Conservation (phyloP, 2,329 filamentous ascomycete genomes). For the Cadophora luteo-olivacea region DNA sequence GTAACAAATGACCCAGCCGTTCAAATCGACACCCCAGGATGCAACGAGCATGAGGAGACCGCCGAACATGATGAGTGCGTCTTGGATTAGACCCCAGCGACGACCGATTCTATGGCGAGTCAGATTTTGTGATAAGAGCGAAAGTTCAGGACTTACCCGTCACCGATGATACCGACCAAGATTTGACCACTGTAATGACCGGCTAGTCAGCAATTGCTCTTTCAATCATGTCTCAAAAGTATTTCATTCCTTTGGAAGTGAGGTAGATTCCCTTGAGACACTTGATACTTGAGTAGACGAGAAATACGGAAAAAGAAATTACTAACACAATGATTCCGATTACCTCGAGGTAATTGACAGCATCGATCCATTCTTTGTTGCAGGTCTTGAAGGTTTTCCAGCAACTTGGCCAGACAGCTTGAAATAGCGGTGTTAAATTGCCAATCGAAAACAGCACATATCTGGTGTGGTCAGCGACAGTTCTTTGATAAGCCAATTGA, state of each 20-base stretch:
- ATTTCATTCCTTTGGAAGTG: too few species aligned
- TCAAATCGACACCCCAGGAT: constrained; percentile 83
- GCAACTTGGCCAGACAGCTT: constrained; percentile 76
- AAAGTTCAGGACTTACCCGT: constrained; percentile 56
- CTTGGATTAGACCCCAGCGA: constrained; percentile 94
- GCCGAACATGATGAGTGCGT: constrained; percentile 92
- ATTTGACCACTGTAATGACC: constrained; percentile 68
- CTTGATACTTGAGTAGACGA: too few species aligned
- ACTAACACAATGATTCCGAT: constrained; percentile 81
- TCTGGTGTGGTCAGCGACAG: constrained; percentile 49
- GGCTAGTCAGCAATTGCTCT: too few species aligned
- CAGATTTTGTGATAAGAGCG: neutral
- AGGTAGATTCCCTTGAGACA: too few species aligned
- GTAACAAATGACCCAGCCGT: constrained; percentile 98
- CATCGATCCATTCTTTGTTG: constrained; percentile 78
- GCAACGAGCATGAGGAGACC: constrained; percentile 91
- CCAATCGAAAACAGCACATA: constrained; percentile 98
- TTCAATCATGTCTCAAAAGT: too few species aligned
- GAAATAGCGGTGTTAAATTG: constrained; percentile 84
- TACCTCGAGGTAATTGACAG: constrained; percentile 91
- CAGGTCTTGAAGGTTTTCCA: constrained; percentile 74
- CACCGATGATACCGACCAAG: constrained; percentile 80
- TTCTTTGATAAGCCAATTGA: neutral
- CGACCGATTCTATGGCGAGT: constrained; percentile 73
- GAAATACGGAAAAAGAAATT: too few species aligned